A percentile compares a stretch with the other conserved stretches of the same genome.
Conservation (phyloP, 208 protist species). For the Leptomonas pyrrhocoris region DNA sequence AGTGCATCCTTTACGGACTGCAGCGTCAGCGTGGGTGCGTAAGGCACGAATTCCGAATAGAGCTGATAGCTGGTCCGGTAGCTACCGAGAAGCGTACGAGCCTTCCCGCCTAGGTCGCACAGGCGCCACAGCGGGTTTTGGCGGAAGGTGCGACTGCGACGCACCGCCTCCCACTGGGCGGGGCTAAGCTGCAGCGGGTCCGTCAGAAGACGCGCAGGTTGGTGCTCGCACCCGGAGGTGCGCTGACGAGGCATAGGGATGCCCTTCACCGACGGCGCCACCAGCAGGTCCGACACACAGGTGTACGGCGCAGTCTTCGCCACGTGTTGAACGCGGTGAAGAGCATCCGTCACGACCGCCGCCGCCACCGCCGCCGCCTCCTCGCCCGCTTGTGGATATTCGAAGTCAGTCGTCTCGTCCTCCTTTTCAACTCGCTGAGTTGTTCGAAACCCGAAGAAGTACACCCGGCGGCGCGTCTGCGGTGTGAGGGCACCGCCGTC, state of each 20-base stretch:
- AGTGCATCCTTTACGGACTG: constrained; percentile 5
- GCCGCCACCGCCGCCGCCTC: not conserved
- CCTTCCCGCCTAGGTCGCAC: constrained; percentile 44
- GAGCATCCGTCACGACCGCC: constrained; percentile 19
- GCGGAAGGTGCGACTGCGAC: constrained; percentile 54
- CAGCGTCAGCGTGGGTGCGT: constrained; percentile 1
- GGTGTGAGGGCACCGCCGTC: constrained; percentile 63
- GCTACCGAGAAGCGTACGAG: constrained; percentile 69
- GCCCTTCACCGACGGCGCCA: constrained; percentile 2
- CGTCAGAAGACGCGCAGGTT: not conserved
- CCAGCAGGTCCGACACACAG: constrained; percentile 22
- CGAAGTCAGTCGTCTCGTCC: no score
- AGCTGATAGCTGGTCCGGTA: constrained; percentile 72
- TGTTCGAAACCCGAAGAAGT: constrained; percentile 60
- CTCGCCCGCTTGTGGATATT: not conserved
- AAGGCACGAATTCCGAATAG: constrained; percentile 80
- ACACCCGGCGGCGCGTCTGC: constrained; percentile 60
- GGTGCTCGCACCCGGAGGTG: no score
- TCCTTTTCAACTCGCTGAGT: not conserved
- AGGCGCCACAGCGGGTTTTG: constrained; percentile 55
- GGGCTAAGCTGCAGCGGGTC: constrained; percentile 33
- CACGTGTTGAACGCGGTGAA: constrained; percentile 1
- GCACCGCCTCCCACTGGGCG: constrained; percentile 57
- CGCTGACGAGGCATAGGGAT: not conserved
- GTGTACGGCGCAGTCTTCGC: constrained; percentile 12